Evolutionary conservation across 2,329 filamentous ascomycete species (phyloP).

Genomic region (Trichophyton benhamiae): DNA sequence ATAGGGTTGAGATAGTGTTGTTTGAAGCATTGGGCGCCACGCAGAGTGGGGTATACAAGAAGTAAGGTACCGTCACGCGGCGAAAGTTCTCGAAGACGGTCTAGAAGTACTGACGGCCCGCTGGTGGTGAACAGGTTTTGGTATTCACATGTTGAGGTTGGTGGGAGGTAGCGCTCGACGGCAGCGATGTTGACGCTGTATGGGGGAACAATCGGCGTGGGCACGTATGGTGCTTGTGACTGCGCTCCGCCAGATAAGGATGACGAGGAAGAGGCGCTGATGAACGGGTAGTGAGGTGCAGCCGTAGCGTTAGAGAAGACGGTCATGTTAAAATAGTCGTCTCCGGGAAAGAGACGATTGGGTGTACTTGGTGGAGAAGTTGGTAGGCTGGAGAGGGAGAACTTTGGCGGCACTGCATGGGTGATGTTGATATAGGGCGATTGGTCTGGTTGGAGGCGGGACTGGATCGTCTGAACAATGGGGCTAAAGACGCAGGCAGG

Average conservation of each 20-base stretch:
- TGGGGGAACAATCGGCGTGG: conserved; percentile 46
- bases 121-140: conserved; percentile 44
- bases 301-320: conserved; percentile 51
- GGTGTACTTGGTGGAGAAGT: conserved; percentile 52
- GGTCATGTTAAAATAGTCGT: conserved; percentile 51
- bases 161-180: conserved; percentile 54
- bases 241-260: background rate
- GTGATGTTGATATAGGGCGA: conserved; percentile 53
- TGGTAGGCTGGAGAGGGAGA: conserved; percentile 49
- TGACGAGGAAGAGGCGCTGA: conserved; percentile 37
- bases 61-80: conserved; percentile 45
- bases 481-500: conserved; percentile 36
- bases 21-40: conserved; percentile 47
- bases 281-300: conserved; percentile 41
- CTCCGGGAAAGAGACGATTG: conserved; percentile 34
- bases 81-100: conserved; percentile 49
- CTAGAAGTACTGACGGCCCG: conserved; percentile 46
- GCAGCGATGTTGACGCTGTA: conserved; percentile 49
- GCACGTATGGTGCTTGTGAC: conserved; percentile 32
- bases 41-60: conserved; percentile 50
- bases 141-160: conserved; percentile 47
- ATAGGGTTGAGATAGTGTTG: conserved; percentile 48
- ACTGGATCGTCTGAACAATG: conserved; percentile 45
- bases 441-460: conserved; percentile 37
- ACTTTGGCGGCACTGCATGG: conserved; percentile 50